Evolutionary conservation across 441 rosid species (phyloP), one percentile per base, ranked within the genome.

Genomic region (Hura crepitans): DNA sequence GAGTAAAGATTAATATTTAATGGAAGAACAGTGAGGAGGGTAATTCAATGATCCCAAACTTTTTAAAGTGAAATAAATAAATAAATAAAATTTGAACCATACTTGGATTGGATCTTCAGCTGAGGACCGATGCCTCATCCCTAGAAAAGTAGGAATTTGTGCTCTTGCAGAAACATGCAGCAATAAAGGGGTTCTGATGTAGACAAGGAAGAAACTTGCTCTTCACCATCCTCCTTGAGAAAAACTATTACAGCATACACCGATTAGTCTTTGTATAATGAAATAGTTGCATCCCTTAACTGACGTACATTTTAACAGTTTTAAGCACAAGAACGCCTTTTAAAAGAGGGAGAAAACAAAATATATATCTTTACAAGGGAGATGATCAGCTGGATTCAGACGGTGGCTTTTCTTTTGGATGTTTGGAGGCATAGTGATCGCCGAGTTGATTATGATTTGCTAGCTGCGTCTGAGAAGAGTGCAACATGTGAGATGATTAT

Each of bases 361-460:
- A 13, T 20, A 23, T 10, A 55, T 2, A 18, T 0, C 9, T 69
- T 72, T 78, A 67, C 71, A 69, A 31, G 43, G 17, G 59, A 59
- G 68, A 53, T 25, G 60, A 64, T 85, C 84, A 88, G 69, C 86
- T 78, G 0, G 84, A 80, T 70, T 75, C 88, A 5, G 79, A 28
- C 27, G 87, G 94, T 46, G 88, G 85, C 68, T 80, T 84, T 74
- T 87, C 90, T 83, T 85, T 84, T 1, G 94, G 93, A 84, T 88
- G 89, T 62, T 88, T 86, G 46, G 94, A 83, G 43, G 76, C 75
- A 74, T 82, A 89, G 62, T 89, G 94, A 80, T 89, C 91, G 5
- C 74, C 87, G 13, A 85, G 86, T 69, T 89, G 94, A 47, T 89
- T 89, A 35, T 63, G 79, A 77, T 86, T 89, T 11, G 91, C 94